phyloP scores from a whole-genome alignment of 305 asterid species.

The Solanum aculeatissimum region DNA sequence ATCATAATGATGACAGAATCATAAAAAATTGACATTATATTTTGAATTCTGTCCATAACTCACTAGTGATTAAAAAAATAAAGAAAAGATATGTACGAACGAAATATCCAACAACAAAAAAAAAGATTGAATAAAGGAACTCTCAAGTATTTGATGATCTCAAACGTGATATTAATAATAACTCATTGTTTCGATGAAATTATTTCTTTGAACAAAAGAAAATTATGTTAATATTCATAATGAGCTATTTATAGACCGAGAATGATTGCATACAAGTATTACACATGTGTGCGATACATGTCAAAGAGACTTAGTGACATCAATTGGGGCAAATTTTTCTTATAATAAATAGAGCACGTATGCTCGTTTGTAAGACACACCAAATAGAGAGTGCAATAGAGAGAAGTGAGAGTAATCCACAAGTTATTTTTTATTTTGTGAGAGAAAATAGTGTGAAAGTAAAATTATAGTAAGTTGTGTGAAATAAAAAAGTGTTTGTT shows the following conservation, averaged over 20 bases:
- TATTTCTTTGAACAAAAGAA: neutral
- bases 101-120: neutral
- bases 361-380: no score
- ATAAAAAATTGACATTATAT: neutral
- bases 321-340: no score
- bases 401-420: no score
- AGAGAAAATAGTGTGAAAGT: no score
- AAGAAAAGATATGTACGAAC: neutral
- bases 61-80: rapidly evolving
- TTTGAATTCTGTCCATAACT: neutral
- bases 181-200: neutral
- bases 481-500: no score
- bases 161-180: neutral
- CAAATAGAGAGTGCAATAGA: no score
- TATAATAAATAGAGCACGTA: no score
- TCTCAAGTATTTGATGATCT: neutral
- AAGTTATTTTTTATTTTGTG: no score
- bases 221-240: neutral
- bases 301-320: neutral
- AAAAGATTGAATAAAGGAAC: neutral
- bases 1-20: neutral
- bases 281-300: neutral
- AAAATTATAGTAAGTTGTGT: no score
- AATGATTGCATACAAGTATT: neutral
- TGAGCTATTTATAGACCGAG: neutral